phyloP scores from a whole-genome alignment of 179 eudicot genomes.

The Camellia oleifera region DNA sequence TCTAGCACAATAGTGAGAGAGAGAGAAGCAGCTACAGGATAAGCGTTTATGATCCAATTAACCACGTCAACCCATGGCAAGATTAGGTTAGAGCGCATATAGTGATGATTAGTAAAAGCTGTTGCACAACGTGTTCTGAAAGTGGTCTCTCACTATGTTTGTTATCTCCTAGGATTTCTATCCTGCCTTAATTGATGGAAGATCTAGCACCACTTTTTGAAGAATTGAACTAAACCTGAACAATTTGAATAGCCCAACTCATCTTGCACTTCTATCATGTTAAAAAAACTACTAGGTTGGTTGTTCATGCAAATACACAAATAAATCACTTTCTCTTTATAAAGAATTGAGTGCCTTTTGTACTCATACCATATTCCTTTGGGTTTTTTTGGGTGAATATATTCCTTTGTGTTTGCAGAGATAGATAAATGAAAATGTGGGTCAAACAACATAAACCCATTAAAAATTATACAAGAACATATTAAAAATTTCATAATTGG shows the following conservation, averaged over 20 bases:
- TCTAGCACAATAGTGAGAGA: background rate
- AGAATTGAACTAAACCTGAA: background rate
- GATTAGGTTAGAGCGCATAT: background rate
- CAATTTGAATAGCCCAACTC: background rate
- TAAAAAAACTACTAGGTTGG: background rate
- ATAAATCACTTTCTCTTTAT: background rate
- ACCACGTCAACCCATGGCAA: background rate
- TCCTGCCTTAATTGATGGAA: background rate
- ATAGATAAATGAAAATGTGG: background rate
- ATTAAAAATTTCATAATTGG: background rate
- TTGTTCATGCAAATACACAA: background rate
- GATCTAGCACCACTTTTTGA: background rate
- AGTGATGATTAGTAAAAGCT: background rate
- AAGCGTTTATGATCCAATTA: background rate
- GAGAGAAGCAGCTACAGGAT: background rate
- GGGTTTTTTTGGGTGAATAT: background rate
- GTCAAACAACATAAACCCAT: conserved; percentile 12
- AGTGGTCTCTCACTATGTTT: background rate
- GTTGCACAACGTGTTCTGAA: background rate
- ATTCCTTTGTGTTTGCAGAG: background rate
- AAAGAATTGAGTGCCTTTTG: background rate
- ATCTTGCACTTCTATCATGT: background rate
- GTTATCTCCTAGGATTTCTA: background rate
- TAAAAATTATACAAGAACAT: background rate
- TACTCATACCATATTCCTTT: background rate